phyloP scores from a whole-genome alignment of 1,139 yeast species.

The Magnusiomyces ingens region DNA sequence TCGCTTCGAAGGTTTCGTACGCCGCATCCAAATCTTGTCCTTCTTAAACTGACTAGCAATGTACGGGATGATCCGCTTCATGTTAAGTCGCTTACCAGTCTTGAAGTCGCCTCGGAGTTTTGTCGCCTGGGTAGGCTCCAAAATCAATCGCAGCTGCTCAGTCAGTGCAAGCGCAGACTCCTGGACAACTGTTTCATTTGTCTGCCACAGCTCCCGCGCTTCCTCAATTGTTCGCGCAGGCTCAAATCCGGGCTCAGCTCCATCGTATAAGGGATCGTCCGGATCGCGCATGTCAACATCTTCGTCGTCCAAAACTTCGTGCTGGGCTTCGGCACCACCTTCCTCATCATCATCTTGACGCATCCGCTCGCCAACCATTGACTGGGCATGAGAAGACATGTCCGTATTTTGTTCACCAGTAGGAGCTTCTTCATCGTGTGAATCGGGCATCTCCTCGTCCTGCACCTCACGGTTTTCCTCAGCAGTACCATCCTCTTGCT shows the following conservation, averaged over 20 bases:
- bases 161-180: slow-evolving; percentile 83
- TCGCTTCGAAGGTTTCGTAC: slow-evolving; percentile 96
- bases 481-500: slow-evolving; percentile 27
- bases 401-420: slow-evolving; percentile 16
- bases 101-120: slow-evolving; percentile 92
- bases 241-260: slow-evolving; percentile 35
- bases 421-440: slow-evolving; percentile 20
- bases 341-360: slow-evolving; percentile 14
- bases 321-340: slow-evolving; percentile 24
- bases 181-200: slow-evolving; percentile 74
- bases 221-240: slow-evolving; percentile 54
- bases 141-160: slow-evolving; percentile 85
- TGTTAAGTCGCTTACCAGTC: slow-evolving; percentile 93
- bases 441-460: slow-evolving; percentile 20
- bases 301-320: slow-evolving; percentile 24
- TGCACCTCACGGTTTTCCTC: slow-evolving; percentile 14
- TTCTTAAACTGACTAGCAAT: slow-evolving; percentile 96
- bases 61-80: slow-evolving; percentile 96
- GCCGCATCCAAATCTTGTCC: slow-evolving; percentile 96
- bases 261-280: slow-evolving; percentile 31
- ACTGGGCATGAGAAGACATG: slow-evolving; percentile 16
- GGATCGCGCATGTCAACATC: slow-evolving; percentile 21
- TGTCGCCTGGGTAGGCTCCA: slow-evolving; percentile 94
- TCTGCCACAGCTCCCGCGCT: slow-evolving; percentile 74
- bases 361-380: slow-evolving; percentile 22